A percentile compares a stretch with the other conserved stretches of the same genome.
Conservation (phyloP, 148 eudicot genomes). For the Camellia granthamiana region DNA sequence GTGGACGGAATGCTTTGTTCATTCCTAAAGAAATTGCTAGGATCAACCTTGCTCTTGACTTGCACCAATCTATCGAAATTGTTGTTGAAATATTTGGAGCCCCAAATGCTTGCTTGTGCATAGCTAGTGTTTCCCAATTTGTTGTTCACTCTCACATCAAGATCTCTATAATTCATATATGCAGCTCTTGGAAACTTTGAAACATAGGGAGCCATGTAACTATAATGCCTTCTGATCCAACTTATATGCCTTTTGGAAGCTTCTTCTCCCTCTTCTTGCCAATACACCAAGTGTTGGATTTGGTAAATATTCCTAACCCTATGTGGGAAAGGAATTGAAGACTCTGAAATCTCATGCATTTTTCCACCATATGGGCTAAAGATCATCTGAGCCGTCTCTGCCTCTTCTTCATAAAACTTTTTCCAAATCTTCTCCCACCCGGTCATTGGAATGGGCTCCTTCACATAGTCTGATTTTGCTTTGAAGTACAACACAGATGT, state of each 20-base stretch:
- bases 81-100: conserved; percentile 13
- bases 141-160: conserved; percentile 4
- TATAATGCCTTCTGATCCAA: neutral
- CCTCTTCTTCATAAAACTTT: neutral
- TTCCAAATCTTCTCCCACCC: neutral
- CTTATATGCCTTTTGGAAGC: neutral
- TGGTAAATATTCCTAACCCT: neutral
- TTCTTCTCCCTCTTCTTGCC: neutral
- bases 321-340: neutral
- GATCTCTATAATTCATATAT: conserved; percentile 13
- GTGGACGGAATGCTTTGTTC: no score
- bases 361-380: conserved; percentile 4
- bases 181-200: neutral
- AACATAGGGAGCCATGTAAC: neutral
- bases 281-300: neutral
- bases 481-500: neutral
- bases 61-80: conserved; percentile 16
- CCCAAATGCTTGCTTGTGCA: conserved; percentile 12
- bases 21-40: conserved; percentile 15
- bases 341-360: neutral
- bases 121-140: conserved; percentile 1
- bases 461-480: neutral
- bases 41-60: conserved; percentile 18
- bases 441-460: neutral
- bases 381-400: neutral